phyloP scores from a whole-genome alignment of 1,284 basidiomycete genomes.

The Cryptococcus sp. region DNA sequence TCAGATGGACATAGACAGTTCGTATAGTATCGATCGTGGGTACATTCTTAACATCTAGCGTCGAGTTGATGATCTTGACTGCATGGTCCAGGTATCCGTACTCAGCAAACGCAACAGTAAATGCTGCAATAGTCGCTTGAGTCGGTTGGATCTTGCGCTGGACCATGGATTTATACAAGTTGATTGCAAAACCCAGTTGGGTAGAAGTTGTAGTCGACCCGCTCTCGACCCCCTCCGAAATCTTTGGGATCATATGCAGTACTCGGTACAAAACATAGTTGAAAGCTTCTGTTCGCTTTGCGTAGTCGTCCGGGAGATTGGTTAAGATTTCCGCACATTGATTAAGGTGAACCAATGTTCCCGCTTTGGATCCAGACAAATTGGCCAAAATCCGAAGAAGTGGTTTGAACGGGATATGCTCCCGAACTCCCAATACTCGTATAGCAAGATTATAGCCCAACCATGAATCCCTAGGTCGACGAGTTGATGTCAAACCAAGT shows the following conservation, averaged over 20 bases:
- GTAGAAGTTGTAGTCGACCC: background rate
- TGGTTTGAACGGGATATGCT: too few species aligned
- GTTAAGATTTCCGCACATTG: background rate
- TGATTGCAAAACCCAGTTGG: background rate
- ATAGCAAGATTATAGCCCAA: slow-evolving; percentile 23
- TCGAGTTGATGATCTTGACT: background rate
- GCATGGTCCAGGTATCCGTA: background rate
- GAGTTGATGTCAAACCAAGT: slow-evolving; percentile 17
- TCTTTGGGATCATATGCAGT: background rate
- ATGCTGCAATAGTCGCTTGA: background rate
- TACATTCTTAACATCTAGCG: too few species aligned
- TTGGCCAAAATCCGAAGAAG: background rate
- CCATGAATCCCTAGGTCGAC: slow-evolving; percentile 17
- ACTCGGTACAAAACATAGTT: background rate
- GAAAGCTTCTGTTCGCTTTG: background rate
- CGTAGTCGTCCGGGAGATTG: background rate
- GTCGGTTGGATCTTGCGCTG: background rate
- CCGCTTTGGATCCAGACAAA: background rate
- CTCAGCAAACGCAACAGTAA: background rate
- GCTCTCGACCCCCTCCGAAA: background rate
- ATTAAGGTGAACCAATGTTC: slow-evolving; percentile 12
- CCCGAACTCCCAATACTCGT: slow-evolving; percentile 9
- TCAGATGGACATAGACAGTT: too few species aligned
- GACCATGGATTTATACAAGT: background rate
- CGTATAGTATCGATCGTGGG: too few species aligned